Conservation (phyloP, 2,329 filamentous ascomycete genomes). For the Penicillium decumbens region DNA sequence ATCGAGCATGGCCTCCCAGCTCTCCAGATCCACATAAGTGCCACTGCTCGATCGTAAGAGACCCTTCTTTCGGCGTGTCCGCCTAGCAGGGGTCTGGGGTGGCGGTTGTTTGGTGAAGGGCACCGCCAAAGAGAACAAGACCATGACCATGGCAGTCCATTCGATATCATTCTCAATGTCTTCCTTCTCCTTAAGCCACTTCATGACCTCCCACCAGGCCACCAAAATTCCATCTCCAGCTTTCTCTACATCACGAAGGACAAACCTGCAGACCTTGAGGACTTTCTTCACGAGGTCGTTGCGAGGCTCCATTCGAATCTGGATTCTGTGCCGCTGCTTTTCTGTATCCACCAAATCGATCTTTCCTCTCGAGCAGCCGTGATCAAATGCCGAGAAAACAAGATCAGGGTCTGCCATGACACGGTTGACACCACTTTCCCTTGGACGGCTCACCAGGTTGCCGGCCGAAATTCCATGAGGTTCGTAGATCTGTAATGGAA, state of each 20-base stretch:
- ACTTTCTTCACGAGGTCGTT: slow-evolving; percentile 59
- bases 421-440: slow-evolving; percentile 50
- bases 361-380: slow-evolving; percentile 56
- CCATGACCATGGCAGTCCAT: slow-evolving; percentile 64
- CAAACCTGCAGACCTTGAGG: slow-evolving; percentile 59
- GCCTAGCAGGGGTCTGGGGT: slow-evolving; percentile 30
- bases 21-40: slow-evolving; percentile 41
- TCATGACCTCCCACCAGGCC: slow-evolving; percentile 69
- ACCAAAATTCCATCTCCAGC: slow-evolving; percentile 59
- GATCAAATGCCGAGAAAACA: slow-evolving; percentile 50
- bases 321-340: slow-evolving; percentile 60
- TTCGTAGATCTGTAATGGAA: slow-evolving; percentile 55
- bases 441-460: slow-evolving; percentile 48
- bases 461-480: slow-evolving; percentile 56
- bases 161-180: slow-evolving; percentile 53
- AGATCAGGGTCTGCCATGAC: slow-evolving; percentile 44
- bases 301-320: slow-evolving; percentile 62
- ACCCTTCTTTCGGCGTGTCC: slow-evolving; percentile 40
- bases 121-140: slow-evolving; percentile 61
- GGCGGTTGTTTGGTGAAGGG: slow-evolving; percentile 49
- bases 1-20: slow-evolving; percentile 48
- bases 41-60: slow-evolving; percentile 50
- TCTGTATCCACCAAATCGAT: slow-evolving; percentile 64
- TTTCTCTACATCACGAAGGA: slow-evolving; percentile 55
- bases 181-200: slow-evolving; percentile 58